Base-by-base conservation (phyloP, 2,329 filamentous ascomycete species). In the Arthrinium phaeospermum region DNA sequence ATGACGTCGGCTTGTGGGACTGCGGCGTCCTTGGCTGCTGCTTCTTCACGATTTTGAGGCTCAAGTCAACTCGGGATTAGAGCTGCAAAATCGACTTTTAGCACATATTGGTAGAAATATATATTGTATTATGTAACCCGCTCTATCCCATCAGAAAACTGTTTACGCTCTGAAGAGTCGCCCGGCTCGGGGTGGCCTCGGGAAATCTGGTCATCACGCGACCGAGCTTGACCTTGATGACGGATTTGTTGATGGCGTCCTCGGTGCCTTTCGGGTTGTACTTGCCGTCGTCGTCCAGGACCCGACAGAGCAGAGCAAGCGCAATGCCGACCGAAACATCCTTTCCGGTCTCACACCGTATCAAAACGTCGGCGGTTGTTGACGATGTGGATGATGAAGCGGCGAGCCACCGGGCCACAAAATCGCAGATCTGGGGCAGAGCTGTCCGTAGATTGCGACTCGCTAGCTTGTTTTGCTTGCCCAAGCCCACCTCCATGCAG, bases 161-260 rank as follows among this genome's bases (percentile, higher is more conserved):
- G 82, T 98, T 98, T 6, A 98, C 92, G 76, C 94, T 96, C 82
- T 98, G 95, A 49, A 98, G 84, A 0, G 95, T 98, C 30, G 93
- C 88, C 47, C 96, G 87, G 74, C 92, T 95, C 0, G 96, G 95
- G 79, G 97, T 97, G 2, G 92, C 93, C 76, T 93, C 91, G 0
- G 95, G 92, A 79, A 92, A 92, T 0, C 90, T 90, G 6, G 91
- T 92, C 81, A 96, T 94, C 76, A 98, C 93, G 86, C 91, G 93
- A n/a, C 93, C 92, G 45, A 98, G 86, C 70, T 92, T 89, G 76
- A 91, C 89, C 76, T 93, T 92, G 79, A 98, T 95, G 69, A 92
- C 86, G 12, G 87, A 86, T 82, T 99, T 98, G 80, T 91, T 91
- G 68, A 96, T 84, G 10, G 75, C 77, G 8, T 49, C n/a, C 37